Base-by-base conservation (phyloP, 306 rosid genomes). In the Inga laurina region DNA sequence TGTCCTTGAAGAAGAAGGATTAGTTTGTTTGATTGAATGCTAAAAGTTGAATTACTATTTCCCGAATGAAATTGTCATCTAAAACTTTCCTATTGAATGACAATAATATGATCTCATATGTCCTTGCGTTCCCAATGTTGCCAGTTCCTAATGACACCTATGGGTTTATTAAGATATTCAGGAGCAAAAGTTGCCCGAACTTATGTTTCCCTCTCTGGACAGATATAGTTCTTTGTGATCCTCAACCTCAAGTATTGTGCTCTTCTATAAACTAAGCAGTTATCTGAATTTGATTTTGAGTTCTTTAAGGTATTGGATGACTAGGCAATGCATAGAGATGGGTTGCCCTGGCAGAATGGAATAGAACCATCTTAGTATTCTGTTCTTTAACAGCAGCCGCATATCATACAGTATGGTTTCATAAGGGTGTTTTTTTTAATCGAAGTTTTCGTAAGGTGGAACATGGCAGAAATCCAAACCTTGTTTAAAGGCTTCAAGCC, bases 1-100 rank as follows among this genome's bases (percentile, higher is more conserved):
- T 57, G 34, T 49, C 35, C 48, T 44, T 74, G 48, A 34, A 51
- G 18, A 49, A 46, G 16, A 51, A 46, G 45, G 16, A 32, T 16
- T 32, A 19, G 8, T 48, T 72, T 46, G 59, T 45, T 72, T 71
- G 14, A 10, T 57, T 72, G 43, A 64, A 9, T 72, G 61, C 22
- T 24, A 52, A 5, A 75, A 54, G 66, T 52, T 11, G 37, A 56
- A 75, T 37, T 37, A 56, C 52, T n/a, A n/a, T 32, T 14, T 10
- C 35, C 64, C 10, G 66, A 34, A 52, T 74, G 46, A 30, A 49
- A 48, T 74, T 74, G 21, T 74, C 78, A 74, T 45, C 30, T 74
- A 32, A 16, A 37, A 18, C 66, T 18, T 54, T 32, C 10, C 35
- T 35, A 35, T 54, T 35, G 41, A 18, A 57, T 10, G 54, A 34